These are phyloP conservation scores for Pichia gijzeniarum DNA, from an alignment of 805 yeast genomes.

Conservation along the genomic window DNA sequence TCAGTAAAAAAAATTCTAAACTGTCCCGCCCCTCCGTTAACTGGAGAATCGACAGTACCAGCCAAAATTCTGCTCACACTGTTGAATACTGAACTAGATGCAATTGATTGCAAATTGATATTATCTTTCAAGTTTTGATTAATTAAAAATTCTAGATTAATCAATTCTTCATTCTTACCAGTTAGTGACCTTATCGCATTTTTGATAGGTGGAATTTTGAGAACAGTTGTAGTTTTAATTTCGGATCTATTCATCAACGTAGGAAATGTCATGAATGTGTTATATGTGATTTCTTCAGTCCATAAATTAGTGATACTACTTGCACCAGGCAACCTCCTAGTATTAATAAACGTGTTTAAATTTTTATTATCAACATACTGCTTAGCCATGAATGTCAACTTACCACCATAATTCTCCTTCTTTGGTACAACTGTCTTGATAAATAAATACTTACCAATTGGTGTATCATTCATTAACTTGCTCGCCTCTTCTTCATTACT, in stretches of 20 bases:
- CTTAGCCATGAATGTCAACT: constrained; percentile 55
- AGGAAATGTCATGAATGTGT: constrained; percentile 73
- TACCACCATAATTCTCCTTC: constrained; percentile 35
- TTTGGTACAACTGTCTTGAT: constrained; percentile 69
- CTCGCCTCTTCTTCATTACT: constrained; percentile 49
- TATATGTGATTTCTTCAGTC: constrained; percentile 84
- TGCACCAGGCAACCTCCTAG: constrained; percentile 68
- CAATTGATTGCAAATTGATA: constrained; percentile 21
- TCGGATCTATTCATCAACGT: constrained; percentile 83
- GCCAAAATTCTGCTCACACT: constrained; percentile 65
- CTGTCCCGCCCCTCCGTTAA: constrained; percentile 87
- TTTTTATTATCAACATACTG: constrained; percentile 72
- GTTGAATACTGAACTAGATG: constrained; percentile 40
- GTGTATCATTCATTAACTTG: constrained; percentile 41
- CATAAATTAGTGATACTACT: constrained; percentile 68
- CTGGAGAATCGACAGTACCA: constrained; percentile 89
- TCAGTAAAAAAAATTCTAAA: constrained; percentile 57
- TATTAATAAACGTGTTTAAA: constrained; percentile 59
- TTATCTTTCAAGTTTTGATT: constrained; percentile 35
- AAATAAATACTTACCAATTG: constrained; percentile 67
- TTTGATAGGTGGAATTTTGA: constrained; percentile 73
- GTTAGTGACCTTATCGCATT: constrained; percentile 68
- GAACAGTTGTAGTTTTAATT: constrained; percentile 41
- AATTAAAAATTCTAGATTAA: constrained; percentile 58
- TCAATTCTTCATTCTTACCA: constrained; percentile 65